Evolutionary conservation across 2,329 filamentous ascomycete species (phyloP).

Genomic region (Colletotrichum coccodes): DNA sequence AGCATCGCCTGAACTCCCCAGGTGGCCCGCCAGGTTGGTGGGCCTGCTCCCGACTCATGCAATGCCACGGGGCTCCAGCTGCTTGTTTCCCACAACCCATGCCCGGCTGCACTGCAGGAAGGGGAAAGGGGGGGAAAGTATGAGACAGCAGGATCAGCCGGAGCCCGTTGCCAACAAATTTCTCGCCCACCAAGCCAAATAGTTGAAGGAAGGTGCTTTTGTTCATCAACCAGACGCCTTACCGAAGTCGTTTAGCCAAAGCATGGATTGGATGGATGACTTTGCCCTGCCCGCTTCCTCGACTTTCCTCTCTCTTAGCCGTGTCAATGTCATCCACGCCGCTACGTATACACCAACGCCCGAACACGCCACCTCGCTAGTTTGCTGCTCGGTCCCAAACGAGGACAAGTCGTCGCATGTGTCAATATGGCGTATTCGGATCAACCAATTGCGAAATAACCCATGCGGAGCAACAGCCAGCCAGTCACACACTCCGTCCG

Average conservation of each 20-base stretch:
- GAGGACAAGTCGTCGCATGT: constrained; percentile 17
- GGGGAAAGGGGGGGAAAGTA: background rate
- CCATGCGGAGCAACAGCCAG: background rate
- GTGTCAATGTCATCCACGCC: background rate
- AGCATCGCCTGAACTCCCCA: constrained; percentile 11
- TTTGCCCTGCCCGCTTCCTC: constrained; percentile 9
- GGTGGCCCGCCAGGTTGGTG: background rate
- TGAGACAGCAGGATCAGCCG: background rate
- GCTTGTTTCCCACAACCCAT: constrained; percentile 7
- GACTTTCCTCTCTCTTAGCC: constrained; percentile 25
- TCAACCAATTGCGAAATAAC: constrained; percentile 29
- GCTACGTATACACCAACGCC: constrained; percentile 8
- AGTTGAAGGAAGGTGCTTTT: background rate
- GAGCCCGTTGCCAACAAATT: background rate
- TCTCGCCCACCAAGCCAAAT: background rate
- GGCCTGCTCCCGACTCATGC: constrained; percentile 19
- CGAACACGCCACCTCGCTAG: background rate
- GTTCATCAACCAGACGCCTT: background rate
- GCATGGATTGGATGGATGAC: background rate
- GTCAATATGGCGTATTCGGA: constrained; percentile 26
- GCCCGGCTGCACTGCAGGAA: background rate
- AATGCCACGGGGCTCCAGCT: constrained; percentile 25
- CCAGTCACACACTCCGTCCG: constrained; percentile 7
- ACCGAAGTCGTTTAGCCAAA: background rate
- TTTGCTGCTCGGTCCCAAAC: constrained; percentile 8